Evolutionary conservation across 192 early-diverging fungal species (phyloP), one percentile per base, ranked within the genome.

Genomic region (Umbelopsis isabellina): DNA sequence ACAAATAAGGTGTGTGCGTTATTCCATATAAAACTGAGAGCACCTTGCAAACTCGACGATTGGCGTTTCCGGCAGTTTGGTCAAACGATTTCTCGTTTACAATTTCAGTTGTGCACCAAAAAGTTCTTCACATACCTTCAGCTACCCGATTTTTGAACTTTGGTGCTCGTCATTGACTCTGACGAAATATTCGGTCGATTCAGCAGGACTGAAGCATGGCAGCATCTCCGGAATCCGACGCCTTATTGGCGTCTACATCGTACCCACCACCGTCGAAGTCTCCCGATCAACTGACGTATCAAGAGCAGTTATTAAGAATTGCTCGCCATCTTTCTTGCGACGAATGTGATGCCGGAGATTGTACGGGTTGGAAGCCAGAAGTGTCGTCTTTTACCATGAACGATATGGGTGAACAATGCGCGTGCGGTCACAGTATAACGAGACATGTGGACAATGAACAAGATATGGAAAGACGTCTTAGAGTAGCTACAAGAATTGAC

Each of bases 301-400:
- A 74, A 37, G 84, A 85, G 58, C 82, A 83, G 46, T 72, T 83
- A 47, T 44, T 83, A 37, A 83, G 83, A 46, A 76, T 86, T 51
- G 86, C 76, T 12, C 75, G 82, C 25, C 76, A 83, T 47, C 75
- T 82, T 46, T 74, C 84, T 0, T 87, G 86, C 45, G 77, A 79
- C 35, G 37, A 49, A 20, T 87, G 86, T 70, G 44, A 66, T 37
- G 48, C 46, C 30, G 55, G 55, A 61, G 55, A 61, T 61, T 87
- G 86, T 69, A 73, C 77, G 68, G 80, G 82, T 5, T 87, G 86
- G 86, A 67, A 69, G 53, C 85, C 83, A 58, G 82, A 75, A 22
- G 71, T 67, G 13, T 68, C 71, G 13, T 61, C 73, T 5, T 67
- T 48, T 4, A 48, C 74, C 13, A 11, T 49, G 47, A 69, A 73